Evolutionary conservation across 805 yeast species (phyloP).

Genomic region (Metschnikowia borealis): DNA sequence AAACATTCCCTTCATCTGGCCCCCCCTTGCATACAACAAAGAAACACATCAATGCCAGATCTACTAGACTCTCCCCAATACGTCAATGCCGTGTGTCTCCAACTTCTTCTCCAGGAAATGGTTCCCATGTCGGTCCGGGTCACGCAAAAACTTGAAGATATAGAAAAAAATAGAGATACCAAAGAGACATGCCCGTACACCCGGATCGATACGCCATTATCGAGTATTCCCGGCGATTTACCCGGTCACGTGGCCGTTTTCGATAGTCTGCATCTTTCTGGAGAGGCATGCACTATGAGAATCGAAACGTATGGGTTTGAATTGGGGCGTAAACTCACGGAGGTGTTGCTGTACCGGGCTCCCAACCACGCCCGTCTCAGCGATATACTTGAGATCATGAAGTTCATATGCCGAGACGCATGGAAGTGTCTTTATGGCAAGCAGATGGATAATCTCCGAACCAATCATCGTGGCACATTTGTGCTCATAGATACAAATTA

Average conservation of each 20-base stretch:
- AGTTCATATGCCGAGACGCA: conserved; percentile 86
- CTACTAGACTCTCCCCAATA: conserved; percentile 19
- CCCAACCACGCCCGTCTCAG: conserved; percentile 43
- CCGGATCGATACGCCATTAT: conserved; percentile 25
- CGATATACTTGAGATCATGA: conserved; percentile 79
- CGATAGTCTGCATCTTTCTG: conserved; percentile 29
- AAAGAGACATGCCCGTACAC: conserved; percentile 17
- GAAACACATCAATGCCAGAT: conserved; percentile 4
- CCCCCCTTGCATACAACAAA: neutral
- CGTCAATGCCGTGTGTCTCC: conserved; percentile 55
- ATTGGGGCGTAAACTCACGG: conserved; percentile 57
- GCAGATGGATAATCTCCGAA: conserved; percentile 87
- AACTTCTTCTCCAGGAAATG: conserved; percentile 68
- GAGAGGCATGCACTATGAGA: conserved; percentile 53
- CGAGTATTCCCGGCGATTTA: conserved; percentile 27
- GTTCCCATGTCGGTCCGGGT: conserved; percentile 70
- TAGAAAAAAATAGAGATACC: neutral
- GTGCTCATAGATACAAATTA: conserved; percentile 70
- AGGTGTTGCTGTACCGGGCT: conserved; percentile 42
- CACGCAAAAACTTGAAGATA: conserved; percentile 39
- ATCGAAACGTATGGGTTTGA: conserved; percentile 69
- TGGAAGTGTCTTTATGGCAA: conserved; percentile 80
- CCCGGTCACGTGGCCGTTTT: conserved; percentile 44
- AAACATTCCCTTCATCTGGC: too few species aligned
- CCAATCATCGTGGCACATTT: conserved; percentile 85